Conservation (phyloP, 2,329 filamentous ascomycete genomes). For the Hypocrella siamensis region DNA sequence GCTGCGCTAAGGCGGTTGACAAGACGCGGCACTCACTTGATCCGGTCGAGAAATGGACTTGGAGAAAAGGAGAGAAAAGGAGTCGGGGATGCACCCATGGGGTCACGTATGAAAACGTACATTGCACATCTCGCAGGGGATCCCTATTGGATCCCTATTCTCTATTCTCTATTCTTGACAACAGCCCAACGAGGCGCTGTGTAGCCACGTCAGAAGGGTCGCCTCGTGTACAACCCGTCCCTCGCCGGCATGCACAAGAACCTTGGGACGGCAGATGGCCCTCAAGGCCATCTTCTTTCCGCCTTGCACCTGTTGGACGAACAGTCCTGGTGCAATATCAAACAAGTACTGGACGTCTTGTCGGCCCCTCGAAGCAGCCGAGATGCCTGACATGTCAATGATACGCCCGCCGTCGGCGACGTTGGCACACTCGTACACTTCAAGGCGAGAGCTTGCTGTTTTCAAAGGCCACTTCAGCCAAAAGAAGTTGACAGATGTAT, state of each 20-base stretch:
- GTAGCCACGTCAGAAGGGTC: conserved; percentile 18
- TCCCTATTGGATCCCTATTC: no score
- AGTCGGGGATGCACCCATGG: no score
- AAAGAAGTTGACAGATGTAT: conserved; percentile 17
- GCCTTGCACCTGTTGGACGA: conserved; percentile 18
- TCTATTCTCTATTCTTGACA: no score
- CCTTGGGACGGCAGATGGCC: conserved; percentile 17
- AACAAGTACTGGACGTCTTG: conserved; percentile 18
- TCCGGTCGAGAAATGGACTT: no score
- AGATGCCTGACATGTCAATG: conserved; percentile 14
- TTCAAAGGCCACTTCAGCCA: conserved; percentile 22
- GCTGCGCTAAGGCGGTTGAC: no score
- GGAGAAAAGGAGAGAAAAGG: no score
- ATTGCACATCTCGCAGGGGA: no score
- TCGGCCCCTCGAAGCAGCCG: conserved; percentile 12
- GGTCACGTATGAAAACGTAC: no score
- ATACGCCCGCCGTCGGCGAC: conserved; percentile 15
- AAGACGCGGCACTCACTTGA: no score
- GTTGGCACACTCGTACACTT: conserved; percentile 21
- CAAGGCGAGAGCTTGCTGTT: conserved; percentile 17
- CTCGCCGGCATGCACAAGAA: conserved; percentile 15
- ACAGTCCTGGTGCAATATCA: conserved; percentile 20
- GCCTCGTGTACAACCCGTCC: conserved; percentile 12
- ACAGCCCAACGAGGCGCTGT: conserved; percentile 3
- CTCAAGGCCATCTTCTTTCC: conserved; percentile 16